phyloP scores from a whole-genome alignment of 2,329 filamentous ascomycete species.

The Xylariaceae sp. region DNA sequence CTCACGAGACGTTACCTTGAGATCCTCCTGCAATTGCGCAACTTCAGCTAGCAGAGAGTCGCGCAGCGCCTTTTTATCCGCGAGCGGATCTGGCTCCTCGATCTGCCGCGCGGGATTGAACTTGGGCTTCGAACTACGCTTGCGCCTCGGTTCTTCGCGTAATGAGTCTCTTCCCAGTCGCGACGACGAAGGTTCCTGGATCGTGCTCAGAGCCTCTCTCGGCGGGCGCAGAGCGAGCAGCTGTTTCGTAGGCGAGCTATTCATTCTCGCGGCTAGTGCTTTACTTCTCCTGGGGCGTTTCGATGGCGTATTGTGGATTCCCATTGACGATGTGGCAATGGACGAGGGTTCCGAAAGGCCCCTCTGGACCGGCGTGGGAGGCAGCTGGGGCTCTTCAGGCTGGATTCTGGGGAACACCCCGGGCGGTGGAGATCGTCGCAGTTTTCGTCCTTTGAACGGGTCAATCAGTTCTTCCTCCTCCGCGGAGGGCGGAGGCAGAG shows the following conservation, averaged over 20 bases:
- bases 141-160: slow-evolving; percentile 16
- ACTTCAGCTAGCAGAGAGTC: slow-evolving; percentile 53
- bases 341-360: slow-evolving; percentile 45
- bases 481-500: slow-evolving; percentile 43
- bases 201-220: slow-evolving; percentile 8
- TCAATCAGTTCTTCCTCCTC: slow-evolving; percentile 41
- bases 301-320: slow-evolving; percentile 57
- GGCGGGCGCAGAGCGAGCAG: slow-evolving; percentile 32
- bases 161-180: slow-evolving; percentile 10
- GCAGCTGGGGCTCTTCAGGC: slow-evolving; percentile 58
- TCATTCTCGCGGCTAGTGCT: slow-evolving; percentile 35
- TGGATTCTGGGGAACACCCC: slow-evolving; percentile 32
- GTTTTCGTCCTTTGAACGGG: slow-evolving; percentile 37
- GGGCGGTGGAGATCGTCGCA: slow-evolving; percentile 36
- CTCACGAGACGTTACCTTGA: slow-evolving; percentile 52
- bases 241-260: slow-evolving; percentile 48
- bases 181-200: slow-evolving; percentile 3
- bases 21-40: slow-evolving; percentile 51
- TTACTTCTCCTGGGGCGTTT: slow-evolving; percentile 42
- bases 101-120: slow-evolving; percentile 40
- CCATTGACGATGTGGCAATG: slow-evolving; percentile 50
- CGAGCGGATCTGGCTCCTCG: slow-evolving; percentile 38
- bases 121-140: slow-evolving; percentile 17
- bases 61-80: slow-evolving; percentile 47
- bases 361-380: slow-evolving; percentile 49